Conservation (phyloP, 2,329 filamentous ascomycete species). For the Ilyonectria mors-panacis region DNA sequence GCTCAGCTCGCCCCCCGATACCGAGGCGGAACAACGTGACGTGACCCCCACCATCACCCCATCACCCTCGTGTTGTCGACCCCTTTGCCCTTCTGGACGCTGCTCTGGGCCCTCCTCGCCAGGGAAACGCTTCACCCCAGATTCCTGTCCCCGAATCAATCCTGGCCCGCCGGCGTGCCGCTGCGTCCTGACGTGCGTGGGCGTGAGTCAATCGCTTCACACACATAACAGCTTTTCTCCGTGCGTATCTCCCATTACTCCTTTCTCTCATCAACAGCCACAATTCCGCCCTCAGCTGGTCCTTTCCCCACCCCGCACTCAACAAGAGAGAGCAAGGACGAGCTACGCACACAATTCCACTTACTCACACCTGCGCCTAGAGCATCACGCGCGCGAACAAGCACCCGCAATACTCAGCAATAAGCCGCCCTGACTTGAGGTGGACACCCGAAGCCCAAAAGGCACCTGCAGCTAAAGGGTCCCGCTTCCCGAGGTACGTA, state of each 20-base stretch:
- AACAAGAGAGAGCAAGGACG: slow-evolving; percentile 1
- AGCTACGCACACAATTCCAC: background rate
- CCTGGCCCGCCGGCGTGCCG: slow-evolving; percentile 5
- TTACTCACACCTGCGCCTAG: slow-evolving; percentile 23
- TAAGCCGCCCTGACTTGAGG: slow-evolving; percentile 9
- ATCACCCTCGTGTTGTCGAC: slow-evolving; percentile 37
- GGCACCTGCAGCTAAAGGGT: slow-evolving; percentile 13
- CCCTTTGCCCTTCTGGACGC: slow-evolving; percentile 23
- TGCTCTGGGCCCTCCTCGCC: slow-evolving; percentile 15
- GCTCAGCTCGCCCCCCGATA: background rate
- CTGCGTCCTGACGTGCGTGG: slow-evolving; percentile 18
- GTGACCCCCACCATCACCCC: slow-evolving; percentile 48
- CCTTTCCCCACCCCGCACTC: background rate
- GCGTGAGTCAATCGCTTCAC: slow-evolving; percentile 24
- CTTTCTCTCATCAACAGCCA: slow-evolving; percentile 13
- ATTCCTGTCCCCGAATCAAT: slow-evolving; percentile 13
- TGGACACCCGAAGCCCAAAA: slow-evolving; percentile 19
- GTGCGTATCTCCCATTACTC: slow-evolving; percentile 21
- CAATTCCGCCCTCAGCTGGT: slow-evolving; percentile 1
- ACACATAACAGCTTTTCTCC: slow-evolving; percentile 14
- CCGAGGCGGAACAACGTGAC: slow-evolving; percentile 43
- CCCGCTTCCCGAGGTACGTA: slow-evolving; percentile 38
- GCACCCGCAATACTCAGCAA: slow-evolving; percentile 15
- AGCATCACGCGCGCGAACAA: slow-evolving; percentile 23
- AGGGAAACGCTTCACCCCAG: slow-evolving; percentile 13